Conservation (phyloP, 2,329 filamentous ascomycete species). For the Seiridium unicorne region DNA sequence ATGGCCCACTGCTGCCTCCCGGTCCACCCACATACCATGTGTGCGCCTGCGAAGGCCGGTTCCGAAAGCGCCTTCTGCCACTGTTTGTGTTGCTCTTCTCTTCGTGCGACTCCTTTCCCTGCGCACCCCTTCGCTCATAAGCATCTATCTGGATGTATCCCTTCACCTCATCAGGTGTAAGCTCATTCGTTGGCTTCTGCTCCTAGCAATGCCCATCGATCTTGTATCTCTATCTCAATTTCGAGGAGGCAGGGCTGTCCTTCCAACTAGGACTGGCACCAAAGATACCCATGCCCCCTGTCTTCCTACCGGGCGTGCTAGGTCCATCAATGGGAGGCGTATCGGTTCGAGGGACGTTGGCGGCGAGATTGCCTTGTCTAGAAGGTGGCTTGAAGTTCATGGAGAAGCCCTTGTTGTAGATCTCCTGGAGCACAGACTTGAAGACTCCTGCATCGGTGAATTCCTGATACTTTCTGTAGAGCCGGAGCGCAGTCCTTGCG, state of each 20-base stretch:
- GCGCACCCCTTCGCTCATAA: background rate
- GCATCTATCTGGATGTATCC: background rate
- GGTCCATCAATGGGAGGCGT: slow-evolving; percentile 24
- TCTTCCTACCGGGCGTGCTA: slow-evolving; percentile 18
- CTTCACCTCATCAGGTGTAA: background rate
- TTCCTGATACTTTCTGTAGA: slow-evolving; percentile 88
- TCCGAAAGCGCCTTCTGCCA: no score
- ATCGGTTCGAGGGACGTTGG: slow-evolving; percentile 19
- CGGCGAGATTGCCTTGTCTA: slow-evolving; percentile 17
- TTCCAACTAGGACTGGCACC: slow-evolving; percentile 10
- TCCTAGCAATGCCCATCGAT: background rate
- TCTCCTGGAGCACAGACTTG: slow-evolving; percentile 80
- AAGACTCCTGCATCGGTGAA: slow-evolving; percentile 83
- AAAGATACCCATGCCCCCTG: background rate
- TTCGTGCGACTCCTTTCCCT: background rate
- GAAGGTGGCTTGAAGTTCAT: slow-evolving; percentile 56
- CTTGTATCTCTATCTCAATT: slow-evolving; percentile 4
- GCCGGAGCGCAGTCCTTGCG: slow-evolving; percentile 81
- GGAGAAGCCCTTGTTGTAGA: slow-evolving; percentile 68
- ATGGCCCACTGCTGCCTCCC: no score
- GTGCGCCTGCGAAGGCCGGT: no score
- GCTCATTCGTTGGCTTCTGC: background rate
- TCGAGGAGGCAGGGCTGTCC: background rate
- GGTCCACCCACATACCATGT: no score
- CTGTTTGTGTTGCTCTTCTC: no score